Evolutionary conservation across 306 rosid species (phyloP), one percentile per base, ranked within the genome.

Genomic region (peach (Prunus persica)): DNA sequence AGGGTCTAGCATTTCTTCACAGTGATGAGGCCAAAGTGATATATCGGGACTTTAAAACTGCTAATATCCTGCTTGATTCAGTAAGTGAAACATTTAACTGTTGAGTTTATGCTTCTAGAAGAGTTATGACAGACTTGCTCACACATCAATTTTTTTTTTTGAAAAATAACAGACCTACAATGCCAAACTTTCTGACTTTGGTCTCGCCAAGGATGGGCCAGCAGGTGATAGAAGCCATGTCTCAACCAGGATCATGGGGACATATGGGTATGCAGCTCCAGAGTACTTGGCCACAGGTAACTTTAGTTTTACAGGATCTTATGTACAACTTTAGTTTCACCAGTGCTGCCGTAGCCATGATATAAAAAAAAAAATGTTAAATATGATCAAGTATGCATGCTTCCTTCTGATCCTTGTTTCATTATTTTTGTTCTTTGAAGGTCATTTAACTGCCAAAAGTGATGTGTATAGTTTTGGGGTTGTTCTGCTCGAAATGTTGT

Each of bases 271-370:
- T 69, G 98, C 99, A 11, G 99, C 99, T 43, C 99, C 99, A 2
- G 99, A 96, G 80, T 96, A 96, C 72, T 83, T 96, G 93, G 93
- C 94, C 56, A 92, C 99, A 87, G 99, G 99, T 92, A 92, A 55
- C 28, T 74, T 66, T 58, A 78, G 11, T 78, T 72, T 56, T 2
- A 58, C 73, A 11, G 16, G 32, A 20, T 74, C 41, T 5, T 34
- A 19, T 34, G 41, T 65, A 34, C 43, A 8, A 8, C 6, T 32
- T 49, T 9, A 76, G 63, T 30, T n/a, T 9, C 30, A 18, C 55
- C 68, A 34, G 52, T 76, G 25, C 64, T 49, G 75, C 34, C 61
- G 24, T 34, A 32, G 58, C 58, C 69, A 11, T 69, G 25, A 19
- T 22, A n/a, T n/a, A n/a, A n/a, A n/a, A n/a, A n/a, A 22, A 22